Percentiles rank a stretch among this genome's conserved stretches.
phyloP scores from a whole-genome alignment of 2,329 filamentous ascomycete species.

The Nothophoma quercina region DNA sequence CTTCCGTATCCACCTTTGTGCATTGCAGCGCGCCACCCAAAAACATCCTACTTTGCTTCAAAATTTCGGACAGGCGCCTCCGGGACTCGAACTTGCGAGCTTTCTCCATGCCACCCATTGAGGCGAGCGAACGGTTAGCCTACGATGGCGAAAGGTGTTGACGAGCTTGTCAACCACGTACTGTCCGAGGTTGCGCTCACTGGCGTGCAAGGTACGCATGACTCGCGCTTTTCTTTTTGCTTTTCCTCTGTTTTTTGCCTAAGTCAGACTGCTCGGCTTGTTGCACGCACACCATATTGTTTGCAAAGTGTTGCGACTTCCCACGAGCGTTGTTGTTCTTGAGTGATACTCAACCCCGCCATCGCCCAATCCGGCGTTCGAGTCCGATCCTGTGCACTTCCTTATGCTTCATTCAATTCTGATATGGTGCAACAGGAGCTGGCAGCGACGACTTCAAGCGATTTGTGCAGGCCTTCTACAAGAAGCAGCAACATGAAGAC shows the following conservation, averaged over 20 bases:
- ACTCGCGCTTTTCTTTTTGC: constrained; percentile 15
- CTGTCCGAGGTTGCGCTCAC: constrained; percentile 66
- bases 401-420: constrained; percentile 3
- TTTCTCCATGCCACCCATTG: constrained; percentile 3
- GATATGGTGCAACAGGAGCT: constrained; percentile 42
- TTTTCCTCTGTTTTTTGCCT: background rate
- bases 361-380: constrained; percentile 17
- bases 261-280: background rate
- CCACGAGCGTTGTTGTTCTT: background rate
- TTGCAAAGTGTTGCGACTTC: background rate
- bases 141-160: constrained; percentile 55
- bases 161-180: constrained; percentile 65
- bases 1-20: constrained; percentile 18
- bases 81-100: constrained; percentile 14
- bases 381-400: constrained; percentile 14
- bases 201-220: constrained; percentile 63
- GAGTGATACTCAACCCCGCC: background rate
- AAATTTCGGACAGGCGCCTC: background rate
- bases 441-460: constrained; percentile 51
- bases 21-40: constrained; percentile 10
- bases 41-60: background rate
- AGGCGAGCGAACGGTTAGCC: constrained; percentile 20
- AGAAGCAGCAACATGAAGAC: constrained; percentile 20
- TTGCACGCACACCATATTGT: background rate
- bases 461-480: constrained; percentile 50